Evolutionary conservation across 2,329 filamentous ascomycete genomes (phyloP), one percentile per base, ranked within the genome.

Genomic region (Colletotrichum simmondsii): DNA sequence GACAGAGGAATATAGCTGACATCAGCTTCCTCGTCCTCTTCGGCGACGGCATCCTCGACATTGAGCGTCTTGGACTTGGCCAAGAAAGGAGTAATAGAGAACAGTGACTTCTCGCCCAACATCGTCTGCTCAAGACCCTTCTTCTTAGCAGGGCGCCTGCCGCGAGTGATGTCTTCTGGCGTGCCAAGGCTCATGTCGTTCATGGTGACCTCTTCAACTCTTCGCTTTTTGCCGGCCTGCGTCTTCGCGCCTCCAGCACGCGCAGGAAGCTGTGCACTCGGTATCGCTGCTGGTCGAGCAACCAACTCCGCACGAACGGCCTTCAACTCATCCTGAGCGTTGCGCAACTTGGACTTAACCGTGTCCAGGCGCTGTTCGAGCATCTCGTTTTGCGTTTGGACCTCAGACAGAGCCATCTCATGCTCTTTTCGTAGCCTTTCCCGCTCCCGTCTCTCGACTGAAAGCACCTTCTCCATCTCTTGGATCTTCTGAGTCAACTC

Each of bases 51-150:
- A 16, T 79, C 78, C n/a, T 73, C 71, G n/a, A 75, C 63, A 28
- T 42, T 92, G 73, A 87, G 80, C 5, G 81, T 86, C 81, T 88
- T 91, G 30, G 90, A 92, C 63, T 92, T 91, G 81, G 95, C 97
- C 74, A 98, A 87, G 85, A 97, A 98, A 0, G 96, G 96, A 0
- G 96, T 98, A 75, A 98, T 95, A 4, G 95, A 98, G 82, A 98
- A 98, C 3, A 89, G 92, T 0, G 95, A 98, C 82, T 98, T 98
- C 79, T 97, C 94, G 35, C 94, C 95, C 5, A 93, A 85, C 68
- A 91, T 84, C 1, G 89, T 87, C 49, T 90, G 88, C 24, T 91
- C 89, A 32, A 85, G 81, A 60, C 85, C 87, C 68, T 87, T 85
- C 79, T 91, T 92, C 81, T 92, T 93, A 72, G 83, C 77, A 42